A percentile compares a stretch with the other conserved stretches of the same genome.
phyloP scores from a whole-genome alignment of 768 basidiomycete genomes.

The Kwoniella bestiolae region DNA sequence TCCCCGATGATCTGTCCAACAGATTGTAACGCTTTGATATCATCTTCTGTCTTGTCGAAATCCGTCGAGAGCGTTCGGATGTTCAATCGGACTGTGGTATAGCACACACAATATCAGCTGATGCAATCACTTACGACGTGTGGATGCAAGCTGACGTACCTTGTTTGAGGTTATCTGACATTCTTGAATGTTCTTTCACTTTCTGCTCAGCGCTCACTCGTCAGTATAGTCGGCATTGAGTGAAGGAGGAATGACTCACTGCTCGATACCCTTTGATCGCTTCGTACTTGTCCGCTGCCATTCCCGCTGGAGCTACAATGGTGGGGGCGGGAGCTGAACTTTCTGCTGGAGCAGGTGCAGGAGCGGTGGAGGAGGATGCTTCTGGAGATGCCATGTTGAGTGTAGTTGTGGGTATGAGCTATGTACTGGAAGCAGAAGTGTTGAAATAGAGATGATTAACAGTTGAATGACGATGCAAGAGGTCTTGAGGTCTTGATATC shows the following conservation, averaged over 20 bases:
- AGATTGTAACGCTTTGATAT: slow-evolving; percentile 97
- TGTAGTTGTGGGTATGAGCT: background rate
- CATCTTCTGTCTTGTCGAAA: slow-evolving; percentile 94
- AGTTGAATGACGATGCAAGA: slow-evolving; percentile 13
- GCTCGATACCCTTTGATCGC: slow-evolving; percentile 58
- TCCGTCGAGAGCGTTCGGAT: slow-evolving; percentile 86
- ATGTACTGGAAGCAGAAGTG: background rate
- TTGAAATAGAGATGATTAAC: background rate
- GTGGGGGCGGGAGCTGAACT: slow-evolving; percentile 28
- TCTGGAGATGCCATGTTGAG: slow-evolving; percentile 33
- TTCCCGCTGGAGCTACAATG: slow-evolving; percentile 43
- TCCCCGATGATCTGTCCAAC: slow-evolving; percentile 99
- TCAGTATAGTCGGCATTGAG: background rate
- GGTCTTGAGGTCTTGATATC: slow-evolving; percentile 1
- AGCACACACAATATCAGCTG: background rate
- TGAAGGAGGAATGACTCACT: slow-evolving; percentile 38
- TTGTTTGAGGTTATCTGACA: slow-evolving; percentile 85
- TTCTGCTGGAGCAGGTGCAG: slow-evolving; percentile 32
- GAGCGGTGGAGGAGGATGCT: slow-evolving; percentile 4
- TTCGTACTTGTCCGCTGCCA: slow-evolving; percentile 51
- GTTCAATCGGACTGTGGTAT: slow-evolving; percentile 78
- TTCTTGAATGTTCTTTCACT: slow-evolving; percentile 87
- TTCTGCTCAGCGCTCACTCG: slow-evolving; percentile 67
- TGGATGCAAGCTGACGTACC: slow-evolving; percentile 63
- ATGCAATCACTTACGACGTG: no score